phyloP scores from a whole-genome alignment of 192 early-diverging fungal species.

The Tieghemiomyces parasiticus region DNA sequence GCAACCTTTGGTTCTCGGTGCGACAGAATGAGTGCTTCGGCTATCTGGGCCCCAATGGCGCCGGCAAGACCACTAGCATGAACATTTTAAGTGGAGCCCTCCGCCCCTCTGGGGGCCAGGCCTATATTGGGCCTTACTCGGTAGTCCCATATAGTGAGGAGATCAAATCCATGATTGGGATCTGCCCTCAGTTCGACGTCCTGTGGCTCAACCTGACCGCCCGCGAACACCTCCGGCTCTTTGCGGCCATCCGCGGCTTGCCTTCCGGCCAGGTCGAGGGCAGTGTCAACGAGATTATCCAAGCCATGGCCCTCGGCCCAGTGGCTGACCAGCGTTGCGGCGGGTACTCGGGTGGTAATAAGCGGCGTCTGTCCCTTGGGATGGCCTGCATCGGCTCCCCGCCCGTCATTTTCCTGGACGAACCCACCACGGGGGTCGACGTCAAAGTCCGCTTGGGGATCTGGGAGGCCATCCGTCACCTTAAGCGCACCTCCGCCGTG shows the following conservation, averaged over 20 bases:
- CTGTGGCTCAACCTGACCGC: slow-evolving; percentile 20
- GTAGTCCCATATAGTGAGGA: slow-evolving; percentile 17
- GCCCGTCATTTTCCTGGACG: slow-evolving; percentile 58
- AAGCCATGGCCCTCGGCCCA: slow-evolving; percentile 18
- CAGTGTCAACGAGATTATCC: slow-evolving; percentile 16
- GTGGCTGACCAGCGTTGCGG: slow-evolving; percentile 17
- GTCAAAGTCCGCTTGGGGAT: slow-evolving; percentile 31
- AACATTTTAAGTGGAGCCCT: slow-evolving; percentile 1
- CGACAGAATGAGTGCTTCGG: slow-evolving; percentile 10
- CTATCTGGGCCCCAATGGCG: slow-evolving; percentile 13
- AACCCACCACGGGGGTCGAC: slow-evolving; percentile 51
- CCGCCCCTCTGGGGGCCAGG: not conserved
- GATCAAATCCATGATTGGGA: slow-evolving; percentile 23
- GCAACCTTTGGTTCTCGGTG: slow-evolving; percentile 10
- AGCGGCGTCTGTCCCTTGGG: slow-evolving; percentile 54
- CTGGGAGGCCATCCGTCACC: slow-evolving; percentile 31
- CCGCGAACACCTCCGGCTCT: slow-evolving; percentile 25
- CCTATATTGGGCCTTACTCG: slow-evolving; percentile 3
- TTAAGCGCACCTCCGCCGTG: slow-evolving; percentile 20
- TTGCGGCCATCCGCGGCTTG: slow-evolving; percentile 25
- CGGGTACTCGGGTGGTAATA: slow-evolving; percentile 46
- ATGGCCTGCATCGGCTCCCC: slow-evolving; percentile 58
- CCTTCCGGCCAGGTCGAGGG: slow-evolving; percentile 13
- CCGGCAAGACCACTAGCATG: slow-evolving; percentile 12
- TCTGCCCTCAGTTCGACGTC: slow-evolving; percentile 28